Evolutionary conservation across 1,139 yeast species (phyloP).

Genomic region (Pichia sp.): DNA sequence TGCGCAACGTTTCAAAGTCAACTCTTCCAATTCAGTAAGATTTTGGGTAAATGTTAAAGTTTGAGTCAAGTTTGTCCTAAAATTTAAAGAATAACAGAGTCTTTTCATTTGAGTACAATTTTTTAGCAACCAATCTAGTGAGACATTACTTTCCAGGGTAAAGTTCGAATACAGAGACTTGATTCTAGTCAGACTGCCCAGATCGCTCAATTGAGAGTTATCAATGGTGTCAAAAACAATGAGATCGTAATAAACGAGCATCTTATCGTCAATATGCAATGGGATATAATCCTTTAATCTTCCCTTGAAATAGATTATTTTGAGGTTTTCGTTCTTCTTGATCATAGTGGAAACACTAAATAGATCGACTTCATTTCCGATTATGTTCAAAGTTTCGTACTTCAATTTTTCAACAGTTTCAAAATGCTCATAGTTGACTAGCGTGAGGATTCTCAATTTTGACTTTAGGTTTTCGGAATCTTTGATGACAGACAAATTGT

Average conservation of each 20-base stretch:
- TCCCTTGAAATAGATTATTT: slow-evolving; percentile 15
- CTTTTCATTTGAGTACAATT: slow-evolving; percentile 14
- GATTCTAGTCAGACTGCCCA: slow-evolving; percentile 12
- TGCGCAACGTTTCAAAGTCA: slow-evolving; percentile 6
- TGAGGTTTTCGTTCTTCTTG: slow-evolving; percentile 6
- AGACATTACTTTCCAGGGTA: slow-evolving; percentile 10
- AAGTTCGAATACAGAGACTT: slow-evolving; percentile 18
- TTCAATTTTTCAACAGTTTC: slow-evolving; percentile 40
- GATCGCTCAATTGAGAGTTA: slow-evolving; percentile 3
- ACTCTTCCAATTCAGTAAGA: not conserved
- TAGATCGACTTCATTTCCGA: slow-evolving; percentile 18
- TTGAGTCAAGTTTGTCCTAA: not conserved
- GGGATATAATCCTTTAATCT: slow-evolving; percentile 12
- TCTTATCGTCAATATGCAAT: not conserved
- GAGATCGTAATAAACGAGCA: slow-evolving; percentile 15
- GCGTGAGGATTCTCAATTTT: slow-evolving; percentile 12
- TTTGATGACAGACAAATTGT: slow-evolving; percentile 16
- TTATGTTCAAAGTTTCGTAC: slow-evolving; percentile 15
- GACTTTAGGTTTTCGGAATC: slow-evolving; percentile 11
- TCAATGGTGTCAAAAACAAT: slow-evolving; percentile 14
- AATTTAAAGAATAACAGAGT: not conserved
- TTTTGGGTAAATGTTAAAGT: not conserved
- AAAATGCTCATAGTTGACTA: slow-evolving; percentile 35
- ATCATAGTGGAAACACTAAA: slow-evolving; percentile 9
- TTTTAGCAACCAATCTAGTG: slow-evolving; percentile 15